Evolutionary conservation across 306 rosid species (phyloP), one percentile per base, ranked within the genome.

Genomic region (Vigna mungo): DNA sequence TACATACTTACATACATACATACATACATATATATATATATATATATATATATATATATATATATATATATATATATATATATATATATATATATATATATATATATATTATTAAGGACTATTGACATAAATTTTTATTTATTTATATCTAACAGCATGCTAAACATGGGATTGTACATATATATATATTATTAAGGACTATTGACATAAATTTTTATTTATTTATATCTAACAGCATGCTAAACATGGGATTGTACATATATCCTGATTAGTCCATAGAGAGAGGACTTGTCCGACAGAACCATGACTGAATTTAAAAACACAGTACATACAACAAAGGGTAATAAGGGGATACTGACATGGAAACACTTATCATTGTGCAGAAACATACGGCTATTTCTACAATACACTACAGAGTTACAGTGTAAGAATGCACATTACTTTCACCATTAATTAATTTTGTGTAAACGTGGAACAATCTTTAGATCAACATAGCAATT

Each of bases 311-410:
- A 53, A 58, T 68, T 23, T 52, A 55, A 76, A 71, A 27, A 41
- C 60, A 67, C 71, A 61, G 63, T 53, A 55, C 80, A 43, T 68
- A 55, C 78, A 43, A 62, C 76, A 54, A 61, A 39, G 75, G 9
- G 18, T 11, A 54, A 48, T 65, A 41, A 4, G 71, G 34, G 12
- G 30, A 77, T 78, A 62, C 67, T 46, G 70, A 68, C 44, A 81
- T 52, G 36, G 68, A 75, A 54, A 17, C 27, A 64, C 72, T 44
- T 55, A 70, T 13, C 49, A 51, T 15, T 61, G 61, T 43, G 5
- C 56, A 51, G 34, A 64, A 34, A 65, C 43, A 79, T 43, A 71
- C 20, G 74, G 55, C 81, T 41, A 68, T 55, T 62, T 76, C 68
- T 75, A 51, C 74, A 49, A 62, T 61, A 54, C 76, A 70, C 63